Evolutionary conservation across 2,329 filamentous ascomycete species (phyloP), one percentile per base, ranked within the genome.

Genomic region (Alternaria arbusti): DNA sequence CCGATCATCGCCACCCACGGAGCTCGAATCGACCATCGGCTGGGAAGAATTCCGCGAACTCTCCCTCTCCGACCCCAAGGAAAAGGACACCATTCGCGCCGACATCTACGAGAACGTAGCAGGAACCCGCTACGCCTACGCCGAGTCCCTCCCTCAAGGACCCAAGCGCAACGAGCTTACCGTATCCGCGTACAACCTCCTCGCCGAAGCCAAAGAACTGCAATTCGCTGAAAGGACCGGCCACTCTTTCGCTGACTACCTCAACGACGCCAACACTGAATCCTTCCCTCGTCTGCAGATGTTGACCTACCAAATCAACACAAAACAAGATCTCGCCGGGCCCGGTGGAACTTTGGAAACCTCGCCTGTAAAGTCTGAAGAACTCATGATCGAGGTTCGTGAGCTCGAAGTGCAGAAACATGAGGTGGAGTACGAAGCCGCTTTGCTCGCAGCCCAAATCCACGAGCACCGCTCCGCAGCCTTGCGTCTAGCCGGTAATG

Each of bases 161-260:
- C 63, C 61, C 20, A 61, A 71, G 51, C 73, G 72, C 55, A 60
- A 59, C 6, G 61, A 62, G 9, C 67, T 74, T 25, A 69, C 58
- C 15, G 59, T 74, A 22, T 74, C 73, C 12, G 73, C 73, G 6
- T 77, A 74, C 65, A 65, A 67, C 22, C 70, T 77, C 25, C 71
- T 75, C 20, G 70, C 75, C 30, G 74, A 76, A 57, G 74, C 74
- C 28, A 74, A 73, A 28, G 65, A 75, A 49, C 58, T 75, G 12
- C 69, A 70, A 25, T 73, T 74, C 49, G 46, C 49, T 7, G 65
- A 69, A n/a, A 63, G 54, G 25, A 73, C 71, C 1, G 70, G 71
- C 45, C 52, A 70, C n/a, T 47, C 68, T 1, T 74, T 70, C 20
- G 17, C 54, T 23, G 65, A 68, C 40, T 76, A 68, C 62, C 57